phyloP scores from a whole-genome alignment of 2,329 filamentous ascomycete genomes.

The Talaromyces amestolkiae region DNA sequence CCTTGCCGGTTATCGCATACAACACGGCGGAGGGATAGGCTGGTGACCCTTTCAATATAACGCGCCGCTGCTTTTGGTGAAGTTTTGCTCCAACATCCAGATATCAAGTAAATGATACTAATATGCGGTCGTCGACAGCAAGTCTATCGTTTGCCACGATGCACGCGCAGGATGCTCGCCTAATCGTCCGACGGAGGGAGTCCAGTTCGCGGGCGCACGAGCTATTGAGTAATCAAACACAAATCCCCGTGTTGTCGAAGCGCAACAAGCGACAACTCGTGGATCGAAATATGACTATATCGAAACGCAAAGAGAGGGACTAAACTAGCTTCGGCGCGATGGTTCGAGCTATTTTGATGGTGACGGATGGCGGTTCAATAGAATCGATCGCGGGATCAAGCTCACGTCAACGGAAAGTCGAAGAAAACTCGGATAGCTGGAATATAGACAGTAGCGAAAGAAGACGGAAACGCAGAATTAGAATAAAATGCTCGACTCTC shows the following conservation, averaged over 20 bases:
- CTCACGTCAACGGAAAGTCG: background rate
- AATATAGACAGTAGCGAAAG: background rate
- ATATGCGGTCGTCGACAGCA: background rate
- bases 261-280: background rate
- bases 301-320: background rate
- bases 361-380: background rate
- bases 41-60: background rate
- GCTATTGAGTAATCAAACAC: background rate
- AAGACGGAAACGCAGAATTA: background rate
- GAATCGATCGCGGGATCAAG: slow-evolving; percentile 3
- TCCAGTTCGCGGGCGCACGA: background rate
- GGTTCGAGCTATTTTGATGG: slow-evolving; percentile 4
- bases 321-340: slow-evolving; percentile 3
- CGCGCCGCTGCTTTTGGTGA: background rate
- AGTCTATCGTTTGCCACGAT: background rate
- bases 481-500: background rate
- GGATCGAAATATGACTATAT: background rate
- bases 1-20: background rate
- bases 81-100: background rate
- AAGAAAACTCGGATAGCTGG: background rate
- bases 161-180: background rate
- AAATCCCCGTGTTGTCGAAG: background rate
- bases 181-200: background rate
- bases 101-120: background rate
- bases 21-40: background rate